phyloP scores from a whole-genome alignment of 2,329 filamentous ascomycete species.

The Pseudogymnoascus sp. region DNA sequence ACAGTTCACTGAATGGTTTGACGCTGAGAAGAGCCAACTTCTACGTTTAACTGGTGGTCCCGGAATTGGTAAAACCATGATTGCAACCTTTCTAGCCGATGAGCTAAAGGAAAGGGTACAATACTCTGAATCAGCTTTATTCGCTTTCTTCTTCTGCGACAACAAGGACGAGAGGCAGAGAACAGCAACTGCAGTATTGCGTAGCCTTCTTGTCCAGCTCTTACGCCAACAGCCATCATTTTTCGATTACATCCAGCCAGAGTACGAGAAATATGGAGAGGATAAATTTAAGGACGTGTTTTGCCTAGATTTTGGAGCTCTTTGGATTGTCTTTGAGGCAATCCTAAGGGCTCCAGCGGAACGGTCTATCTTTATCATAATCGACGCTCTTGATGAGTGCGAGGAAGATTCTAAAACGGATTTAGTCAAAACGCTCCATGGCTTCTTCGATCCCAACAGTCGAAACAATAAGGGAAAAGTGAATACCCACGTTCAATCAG shows the following conservation, averaged over 20 bases:
- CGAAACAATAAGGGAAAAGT: background rate
- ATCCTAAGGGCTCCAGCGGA: background rate
- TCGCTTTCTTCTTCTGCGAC: constrained; percentile 8
- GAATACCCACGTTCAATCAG: background rate
- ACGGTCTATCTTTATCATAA: constrained; percentile 2
- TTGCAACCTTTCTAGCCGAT: constrained; percentile 5
- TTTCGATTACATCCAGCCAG: background rate
- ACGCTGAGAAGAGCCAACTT: background rate
- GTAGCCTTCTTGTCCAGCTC: constrained; percentile 11
- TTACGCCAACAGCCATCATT: background rate
- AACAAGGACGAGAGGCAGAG: constrained; percentile 8
- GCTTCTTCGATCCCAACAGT: background rate
- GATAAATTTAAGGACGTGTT: background rate
- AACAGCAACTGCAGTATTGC: background rate
- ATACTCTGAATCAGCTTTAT: background rate
- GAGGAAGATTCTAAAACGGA: background rate
- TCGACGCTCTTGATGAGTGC: constrained; percentile 10
- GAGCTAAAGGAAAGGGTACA: background rate
- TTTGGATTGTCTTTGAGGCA: background rate
- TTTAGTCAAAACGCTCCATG: background rate
- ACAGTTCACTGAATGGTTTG: background rate
- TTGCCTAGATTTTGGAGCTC: background rate
- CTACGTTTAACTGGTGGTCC: constrained; percentile 5
- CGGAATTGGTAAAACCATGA: constrained; percentile 11
- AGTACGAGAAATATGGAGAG: background rate